Evolutionary conservation across 2,329 filamentous ascomycete species (phyloP).

Genomic region (Leptoxyphium fumago): DNA sequence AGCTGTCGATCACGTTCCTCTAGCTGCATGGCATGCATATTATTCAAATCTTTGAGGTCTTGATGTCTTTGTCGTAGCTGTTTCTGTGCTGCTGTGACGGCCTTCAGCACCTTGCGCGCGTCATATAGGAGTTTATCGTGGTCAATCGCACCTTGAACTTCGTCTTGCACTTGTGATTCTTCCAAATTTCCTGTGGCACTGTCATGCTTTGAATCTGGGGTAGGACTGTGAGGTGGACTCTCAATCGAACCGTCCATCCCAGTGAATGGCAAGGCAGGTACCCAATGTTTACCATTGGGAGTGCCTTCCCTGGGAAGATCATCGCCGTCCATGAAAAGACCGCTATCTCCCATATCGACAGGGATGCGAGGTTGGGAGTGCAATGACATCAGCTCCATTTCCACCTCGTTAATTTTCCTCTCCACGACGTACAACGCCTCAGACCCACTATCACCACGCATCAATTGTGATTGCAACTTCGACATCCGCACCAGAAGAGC

Average conservation of each 20-base stretch:
- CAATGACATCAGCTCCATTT: conserved; percentile 16
- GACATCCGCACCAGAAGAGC: conserved; percentile 23
- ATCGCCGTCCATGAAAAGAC: conserved; percentile 19
- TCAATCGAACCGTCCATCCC: background rate
- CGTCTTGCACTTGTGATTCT: background rate
- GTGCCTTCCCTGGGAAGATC: conserved; percentile 2
- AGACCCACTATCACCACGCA: conserved; percentile 14
- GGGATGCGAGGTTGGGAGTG: conserved; percentile 12
- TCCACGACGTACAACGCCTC: conserved; percentile 12
- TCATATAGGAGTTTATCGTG: conserved; percentile 11
- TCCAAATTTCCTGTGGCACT: background rate
- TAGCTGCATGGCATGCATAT: conserved; percentile 14
- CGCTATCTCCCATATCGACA: conserved; percentile 17
- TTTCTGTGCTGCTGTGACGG: conserved; percentile 15
- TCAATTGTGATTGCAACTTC: conserved; percentile 21
- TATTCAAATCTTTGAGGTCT: conserved; percentile 19
- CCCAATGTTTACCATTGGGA: conserved; percentile 4
- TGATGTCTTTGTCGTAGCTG: conserved; percentile 19
- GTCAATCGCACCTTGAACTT: background rate
- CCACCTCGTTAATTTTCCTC: conserved; percentile 18
- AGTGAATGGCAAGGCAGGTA: background rate
- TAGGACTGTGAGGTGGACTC: background rate
- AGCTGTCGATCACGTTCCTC: conserved; percentile 18
- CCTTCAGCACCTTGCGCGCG: conserved; percentile 16
- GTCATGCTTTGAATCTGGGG: background rate